Evolutionary conservation across 306 rosid species (phyloP).

Genomic region (Calophaca sinica): DNA sequence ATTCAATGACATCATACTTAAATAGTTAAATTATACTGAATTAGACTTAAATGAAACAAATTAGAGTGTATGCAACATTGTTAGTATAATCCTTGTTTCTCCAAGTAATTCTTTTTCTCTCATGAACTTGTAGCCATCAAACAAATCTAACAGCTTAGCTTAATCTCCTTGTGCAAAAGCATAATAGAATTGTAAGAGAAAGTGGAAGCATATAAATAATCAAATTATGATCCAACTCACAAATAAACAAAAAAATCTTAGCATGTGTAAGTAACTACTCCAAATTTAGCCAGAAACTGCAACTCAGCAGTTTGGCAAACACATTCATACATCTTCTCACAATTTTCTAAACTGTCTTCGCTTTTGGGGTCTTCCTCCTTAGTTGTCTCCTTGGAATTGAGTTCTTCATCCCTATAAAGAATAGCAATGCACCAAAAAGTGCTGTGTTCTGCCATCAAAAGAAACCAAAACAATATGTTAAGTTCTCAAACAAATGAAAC

Average conservation of each 20-base stretch:
- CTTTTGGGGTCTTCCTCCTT: conserved; percentile 72
- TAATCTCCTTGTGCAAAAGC: neutral
- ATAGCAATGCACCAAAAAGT: conserved; percentile 78
- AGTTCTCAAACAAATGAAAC: conserved; percentile 19
- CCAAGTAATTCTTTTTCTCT: neutral
- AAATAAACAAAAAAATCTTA: conserved; percentile 24
- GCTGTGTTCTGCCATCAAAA: conserved; percentile 62
- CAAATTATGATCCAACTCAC: conserved; percentile 32
- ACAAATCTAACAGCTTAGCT: conserved; percentile 21
- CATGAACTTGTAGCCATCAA: neutral
- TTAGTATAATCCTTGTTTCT: neutral
- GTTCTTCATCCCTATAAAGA: conserved; percentile 84
- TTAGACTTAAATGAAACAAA: neutral
- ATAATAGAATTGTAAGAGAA: conserved; percentile 21
- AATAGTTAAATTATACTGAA: too few relatives aligned
- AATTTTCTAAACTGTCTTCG: conserved; percentile 62
- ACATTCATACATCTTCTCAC: conserved; percentile 32
- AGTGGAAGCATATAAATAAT: conserved; percentile 18
- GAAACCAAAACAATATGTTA: conserved; percentile 17
- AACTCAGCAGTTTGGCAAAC: conserved; percentile 34
- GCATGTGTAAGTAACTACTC: conserved; percentile 30
- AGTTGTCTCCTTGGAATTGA: conserved; percentile 64
- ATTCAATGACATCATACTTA: too few relatives aligned
- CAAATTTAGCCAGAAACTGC: conserved; percentile 40
- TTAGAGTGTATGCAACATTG: neutral